These are phyloP conservation scores for Podospora pseudocomata DNA, from an alignment of 495 filamentous ascomycete species.

Conservation along the genomic window DNA sequence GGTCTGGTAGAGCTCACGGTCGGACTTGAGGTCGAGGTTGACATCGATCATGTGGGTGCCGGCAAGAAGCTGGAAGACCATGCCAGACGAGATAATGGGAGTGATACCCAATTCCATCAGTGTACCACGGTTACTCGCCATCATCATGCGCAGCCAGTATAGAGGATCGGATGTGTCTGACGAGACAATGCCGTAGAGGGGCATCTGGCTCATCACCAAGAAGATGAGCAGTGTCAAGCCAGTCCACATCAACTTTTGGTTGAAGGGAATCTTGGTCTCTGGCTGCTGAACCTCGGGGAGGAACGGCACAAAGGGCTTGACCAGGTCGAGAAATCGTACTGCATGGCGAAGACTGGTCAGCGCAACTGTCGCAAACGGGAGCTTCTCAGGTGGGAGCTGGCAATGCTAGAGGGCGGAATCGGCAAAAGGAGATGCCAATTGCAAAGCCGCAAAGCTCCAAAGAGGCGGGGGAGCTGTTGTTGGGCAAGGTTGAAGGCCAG, in stretches of 20 bases:
- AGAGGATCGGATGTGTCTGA: constrained; percentile 96
- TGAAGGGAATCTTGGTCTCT: constrained; percentile 95
- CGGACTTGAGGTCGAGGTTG: constrained; percentile 98
- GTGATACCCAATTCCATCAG: constrained; percentile 99
- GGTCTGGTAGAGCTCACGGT: constrained; percentile 98
- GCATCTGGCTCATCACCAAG: constrained; percentile 99
- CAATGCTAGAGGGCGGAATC: neutral
- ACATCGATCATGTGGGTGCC: constrained; percentile 99
- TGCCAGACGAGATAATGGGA: constrained; percentile 98
- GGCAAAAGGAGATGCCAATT: neutral
- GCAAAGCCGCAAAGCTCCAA: neutral
- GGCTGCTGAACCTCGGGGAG: constrained; percentile 98
- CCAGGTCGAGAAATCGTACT: constrained; percentile 99
- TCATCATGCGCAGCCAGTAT: constrained; percentile 99
- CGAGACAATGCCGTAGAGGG: constrained; percentile 90
- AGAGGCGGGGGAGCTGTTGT: neutral
- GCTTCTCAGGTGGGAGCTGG: neutral
- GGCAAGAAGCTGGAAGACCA: constrained; percentile 99
- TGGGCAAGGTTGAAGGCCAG: neutral
- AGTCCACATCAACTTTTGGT: constrained; percentile 99
- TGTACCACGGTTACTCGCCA: constrained; percentile 97
- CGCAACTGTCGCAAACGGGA: constrained; percentile 20
- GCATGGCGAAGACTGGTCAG: constrained; percentile 34
- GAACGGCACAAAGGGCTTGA: constrained; percentile 98
- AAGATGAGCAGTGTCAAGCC: constrained; percentile 95